Conservation (phyloP, 495 filamentous ascomycete genomes). For the Penicillium maclennaniae region DNA sequence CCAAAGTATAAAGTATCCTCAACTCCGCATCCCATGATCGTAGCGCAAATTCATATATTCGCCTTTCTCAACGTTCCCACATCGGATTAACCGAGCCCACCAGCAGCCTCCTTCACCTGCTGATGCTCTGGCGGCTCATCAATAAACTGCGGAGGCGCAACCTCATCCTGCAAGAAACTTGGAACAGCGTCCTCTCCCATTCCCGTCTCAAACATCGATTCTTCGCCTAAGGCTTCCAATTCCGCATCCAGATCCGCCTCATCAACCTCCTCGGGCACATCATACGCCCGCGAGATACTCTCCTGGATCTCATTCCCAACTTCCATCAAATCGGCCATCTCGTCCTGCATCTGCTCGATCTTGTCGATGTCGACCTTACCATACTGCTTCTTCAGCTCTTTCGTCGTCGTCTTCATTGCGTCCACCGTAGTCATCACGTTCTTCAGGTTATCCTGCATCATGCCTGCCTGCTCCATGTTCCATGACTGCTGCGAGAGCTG, state of each 20-base stretch:
- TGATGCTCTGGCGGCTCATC: conserved; percentile 68
- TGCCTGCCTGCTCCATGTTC: conserved; percentile 99
- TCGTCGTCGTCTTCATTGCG: conserved; percentile 94
- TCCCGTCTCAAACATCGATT: conserved; percentile 69
- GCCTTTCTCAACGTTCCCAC: neutral
- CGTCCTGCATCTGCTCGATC: conserved; percentile 96
- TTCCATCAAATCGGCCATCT: conserved; percentile 98
- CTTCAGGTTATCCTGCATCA: conserved; percentile 99
- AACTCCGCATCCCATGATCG: neutral
- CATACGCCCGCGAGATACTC: conserved; percentile 87
- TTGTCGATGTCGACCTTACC: conserved; percentile 96
- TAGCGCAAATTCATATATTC: neutral
- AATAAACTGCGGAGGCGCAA: conserved; percentile 77
- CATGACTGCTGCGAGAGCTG: conserved; percentile 92
- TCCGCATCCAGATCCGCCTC: conserved; percentile 97
- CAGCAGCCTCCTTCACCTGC: conserved; percentile 72
- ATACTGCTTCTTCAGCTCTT: conserved; percentile 90
- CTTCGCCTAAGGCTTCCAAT: conserved; percentile 88
- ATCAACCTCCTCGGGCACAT: conserved; percentile 95
- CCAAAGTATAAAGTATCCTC: neutral
- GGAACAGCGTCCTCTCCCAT: conserved; percentile 64
- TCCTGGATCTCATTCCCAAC: conserved; percentile 98
- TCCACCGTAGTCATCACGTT: conserved; percentile 99
- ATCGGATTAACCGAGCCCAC: conserved; percentile 31
- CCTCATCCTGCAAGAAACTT: conserved; percentile 83